Percentiles rank a stretch among this genome's conserved stretches.
Evolutionary conservation across 2,329 filamentous ascomycete genomes (phyloP).

Genomic region (Penicillium sp.): DNA sequence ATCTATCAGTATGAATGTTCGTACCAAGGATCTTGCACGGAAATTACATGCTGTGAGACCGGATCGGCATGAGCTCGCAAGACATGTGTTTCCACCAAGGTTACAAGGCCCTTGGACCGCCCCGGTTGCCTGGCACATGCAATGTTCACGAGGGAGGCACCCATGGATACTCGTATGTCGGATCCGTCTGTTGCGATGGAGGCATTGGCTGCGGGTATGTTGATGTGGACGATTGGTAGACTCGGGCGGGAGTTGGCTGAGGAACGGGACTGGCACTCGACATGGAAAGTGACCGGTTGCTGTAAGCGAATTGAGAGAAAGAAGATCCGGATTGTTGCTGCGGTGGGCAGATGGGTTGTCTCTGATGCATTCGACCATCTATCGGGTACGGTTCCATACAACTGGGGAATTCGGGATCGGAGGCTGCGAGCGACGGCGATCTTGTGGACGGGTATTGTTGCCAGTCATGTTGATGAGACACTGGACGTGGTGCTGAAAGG

Average conservation of each 20-base stretch:
- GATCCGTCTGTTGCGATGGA: slow-evolving; percentile 10
- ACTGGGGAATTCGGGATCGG: slow-evolving; percentile 26
- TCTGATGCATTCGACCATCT: slow-evolving; percentile 13
- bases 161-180: slow-evolving; percentile 15
- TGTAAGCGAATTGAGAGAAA: slow-evolving; percentile 19
- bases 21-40: neutral
- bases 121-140: neutral
- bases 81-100: neutral
- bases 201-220: slow-evolving; percentile 3
- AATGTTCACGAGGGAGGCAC: slow-evolving; percentile 8
- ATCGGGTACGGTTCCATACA: slow-evolving; percentile 24
- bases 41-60: neutral
- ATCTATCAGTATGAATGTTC: neutral
- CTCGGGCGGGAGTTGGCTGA: slow-evolving; percentile 1
- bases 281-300: slow-evolving; percentile 18
- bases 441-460: slow-evolving; percentile 23
- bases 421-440: slow-evolving; percentile 26
- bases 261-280: slow-evolving; percentile 2
- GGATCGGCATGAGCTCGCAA: neutral
- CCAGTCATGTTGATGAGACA: slow-evolving; percentile 29
- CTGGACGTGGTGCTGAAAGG: slow-evolving; percentile 24
- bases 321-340: slow-evolving; percentile 17
- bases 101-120: neutral
- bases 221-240: slow-evolving; percentile 10
- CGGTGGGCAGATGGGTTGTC: slow-evolving; percentile 8